Evolutionary conservation across 345 rosid species (phyloP), one percentile per base, ranked within the genome.

Genomic region (Aegle marmelos): DNA sequence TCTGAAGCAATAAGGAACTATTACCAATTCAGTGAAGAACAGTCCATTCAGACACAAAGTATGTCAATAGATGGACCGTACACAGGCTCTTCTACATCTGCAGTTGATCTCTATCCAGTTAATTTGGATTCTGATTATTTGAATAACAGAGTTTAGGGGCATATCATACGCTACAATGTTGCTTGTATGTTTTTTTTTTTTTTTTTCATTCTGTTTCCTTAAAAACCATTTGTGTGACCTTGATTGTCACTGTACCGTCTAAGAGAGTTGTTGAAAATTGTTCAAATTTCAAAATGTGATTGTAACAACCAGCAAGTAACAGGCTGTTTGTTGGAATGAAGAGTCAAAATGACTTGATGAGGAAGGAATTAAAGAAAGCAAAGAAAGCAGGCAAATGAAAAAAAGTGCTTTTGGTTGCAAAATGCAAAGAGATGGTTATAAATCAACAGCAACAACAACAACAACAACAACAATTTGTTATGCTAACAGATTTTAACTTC

Each of bases 91-190:
- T 76, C 84, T 30, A 54, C 82, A 2, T 85, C 88, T 39, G 68
- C 82, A 25, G 48, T 28, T 50, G 88, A 83, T 85, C 86, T 83
- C 16, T 83, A 83, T 78, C 88, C 88, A 2, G 28, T 80, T 45
- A 72, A 33, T 53, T 56, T 76, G 54, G 72, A 45, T 63, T 76
- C 88, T 0, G 72, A 70, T 24, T 82, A 67, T 34, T 79, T 37
- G 73, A 31, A 74, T 11, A 71, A 53, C 19, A 70, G 79, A 62
- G 76, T 63, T 27, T 58, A 67, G 58, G 39, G 37, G 27, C 28
- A 6, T 62, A 0, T 48, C 31, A 4, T 45, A 45, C 5, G 1
- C 50, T 45, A 53, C 2, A 53, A 17, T 53, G 56, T 4, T 50
- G 21, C 17, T 41, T 11, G 50, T 41, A 41, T 11, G 11, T 41